These are phyloP conservation scores for Nemophila menziesii DNA, from an alignment of 257 asterid genomes.

Conservation along the genomic window DNA sequence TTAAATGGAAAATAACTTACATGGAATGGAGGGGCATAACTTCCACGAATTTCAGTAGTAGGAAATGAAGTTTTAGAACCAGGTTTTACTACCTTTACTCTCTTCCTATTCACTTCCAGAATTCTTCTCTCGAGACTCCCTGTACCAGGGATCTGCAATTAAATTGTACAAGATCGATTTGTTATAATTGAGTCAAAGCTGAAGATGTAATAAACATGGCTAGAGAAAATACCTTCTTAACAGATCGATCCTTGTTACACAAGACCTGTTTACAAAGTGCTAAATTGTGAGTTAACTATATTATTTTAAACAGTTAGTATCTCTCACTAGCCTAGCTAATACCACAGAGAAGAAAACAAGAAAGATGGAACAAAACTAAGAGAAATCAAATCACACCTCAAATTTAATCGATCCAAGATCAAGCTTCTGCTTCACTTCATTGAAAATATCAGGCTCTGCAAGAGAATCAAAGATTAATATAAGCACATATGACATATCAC, in stretches of 20 bases:
- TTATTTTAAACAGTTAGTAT: not conserved
- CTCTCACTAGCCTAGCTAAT: not conserved
- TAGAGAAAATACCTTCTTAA: conserved; percentile 48
- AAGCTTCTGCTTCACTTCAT: conserved; percentile 88
- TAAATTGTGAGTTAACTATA: conserved; percentile 8
- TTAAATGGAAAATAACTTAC: conserved; percentile 26
- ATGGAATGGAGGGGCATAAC: conserved; percentile 88
- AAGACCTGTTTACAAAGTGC: conserved; percentile 44
- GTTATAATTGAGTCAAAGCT: conserved; percentile 2
- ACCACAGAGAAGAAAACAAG: not conserved
- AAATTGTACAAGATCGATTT: not conserved
- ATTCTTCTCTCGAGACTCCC: conserved; percentile 83
- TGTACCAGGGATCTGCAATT: conserved; percentile 58
- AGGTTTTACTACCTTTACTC: conserved; percentile 84
- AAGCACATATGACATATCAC: conserved; percentile 1
- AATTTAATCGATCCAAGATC: conserved; percentile 87
- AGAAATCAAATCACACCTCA: conserved; percentile 39
- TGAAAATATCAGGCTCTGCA: conserved; percentile 91
- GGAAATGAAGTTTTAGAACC: conserved; percentile 95
- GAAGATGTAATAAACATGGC: conserved; percentile 1
- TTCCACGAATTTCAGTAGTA: conserved; percentile 82
- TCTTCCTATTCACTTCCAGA: conserved; percentile 72
- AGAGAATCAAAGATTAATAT: conserved; percentile 6
- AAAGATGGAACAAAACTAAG: not conserved
- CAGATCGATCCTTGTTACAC: conserved; percentile 78